Percentiles rank a stretch among this genome's conserved stretches.
These are phyloP conservation scores for Fusarium duplospermum DNA, from an alignment of 2,329 filamentous ascomycete genomes.

Conservation along the genomic window DNA sequence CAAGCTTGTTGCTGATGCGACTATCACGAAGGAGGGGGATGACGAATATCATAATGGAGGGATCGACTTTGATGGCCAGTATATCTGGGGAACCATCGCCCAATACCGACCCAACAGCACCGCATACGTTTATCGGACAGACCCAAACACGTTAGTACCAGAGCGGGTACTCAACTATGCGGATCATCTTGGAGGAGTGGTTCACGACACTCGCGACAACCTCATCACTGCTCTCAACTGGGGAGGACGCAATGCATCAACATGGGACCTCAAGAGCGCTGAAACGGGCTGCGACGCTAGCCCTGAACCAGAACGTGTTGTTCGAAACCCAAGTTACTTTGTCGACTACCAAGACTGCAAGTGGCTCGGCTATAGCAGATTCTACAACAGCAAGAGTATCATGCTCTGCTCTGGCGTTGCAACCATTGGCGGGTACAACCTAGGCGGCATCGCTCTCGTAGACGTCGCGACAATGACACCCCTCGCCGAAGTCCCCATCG, in stretches of 20 bases:
- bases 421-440: conserved; percentile 47
- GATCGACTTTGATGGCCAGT: conserved; percentile 60
- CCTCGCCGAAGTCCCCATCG: conserved; percentile 59
- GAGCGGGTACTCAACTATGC: conserved; percentile 49
- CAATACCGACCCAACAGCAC: conserved; percentile 62
- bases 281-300: conserved; percentile 32
- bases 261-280: conserved; percentile 46
- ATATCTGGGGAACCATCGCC: conserved; percentile 59
- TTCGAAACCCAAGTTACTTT: conserved; percentile 56
- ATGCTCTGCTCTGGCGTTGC: conserved; percentile 62
- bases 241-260: conserved; percentile 56
- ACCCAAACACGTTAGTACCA: conserved; percentile 51
- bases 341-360: conserved; percentile 66
- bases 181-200: conserved; percentile 61
- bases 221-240: conserved; percentile 57
- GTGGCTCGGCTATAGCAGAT: conserved; percentile 55
- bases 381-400: conserved; percentile 52
- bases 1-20: conserved; percentile 56
- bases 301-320: conserved; percentile 27
- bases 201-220: conserved; percentile 53
- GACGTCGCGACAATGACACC: conserved; percentile 58
- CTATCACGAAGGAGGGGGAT: conserved; percentile 52
- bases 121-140: conserved; percentile 54
- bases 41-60: conserved; percentile 60
- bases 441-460: conserved; percentile 61